These are phyloP conservation scores for Candida taoyuanica DNA, from an alignment of 805 yeast species.

Conservation along the genomic window DNA sequence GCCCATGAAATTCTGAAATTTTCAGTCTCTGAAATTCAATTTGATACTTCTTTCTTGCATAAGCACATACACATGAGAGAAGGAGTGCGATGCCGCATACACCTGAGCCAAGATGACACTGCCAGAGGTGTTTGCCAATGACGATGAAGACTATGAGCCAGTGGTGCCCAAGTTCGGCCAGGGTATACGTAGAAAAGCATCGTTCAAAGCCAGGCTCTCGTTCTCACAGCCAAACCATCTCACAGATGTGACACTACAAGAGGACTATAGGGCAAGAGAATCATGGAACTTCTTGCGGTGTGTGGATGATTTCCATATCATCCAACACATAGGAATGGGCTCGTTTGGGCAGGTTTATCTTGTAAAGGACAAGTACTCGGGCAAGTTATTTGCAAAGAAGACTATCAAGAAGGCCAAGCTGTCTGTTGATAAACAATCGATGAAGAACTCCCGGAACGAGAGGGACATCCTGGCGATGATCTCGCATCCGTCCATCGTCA, in stretches of 20 bases:
- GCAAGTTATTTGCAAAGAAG: constrained; percentile 76
- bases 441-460: constrained; percentile 76
- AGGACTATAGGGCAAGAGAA: constrained; percentile 14
- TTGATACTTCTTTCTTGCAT: too few species aligned
- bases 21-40: too few species aligned
- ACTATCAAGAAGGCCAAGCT: constrained; percentile 79
- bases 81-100: too few species aligned
- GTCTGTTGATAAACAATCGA: constrained; percentile 44
- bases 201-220: constrained; percentile 15
- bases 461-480: constrained; percentile 66
- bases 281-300: constrained; percentile 11
- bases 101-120: neutral
- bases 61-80: too few species aligned
- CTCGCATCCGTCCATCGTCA: constrained; percentile 78
- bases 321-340: constrained; percentile 77
- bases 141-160: too few species aligned
- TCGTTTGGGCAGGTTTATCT: constrained; percentile 85
- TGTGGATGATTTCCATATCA: constrained; percentile 57
- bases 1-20: too few species aligned
- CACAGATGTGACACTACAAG: constrained; percentile 9
- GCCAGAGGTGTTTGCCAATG: neutral
- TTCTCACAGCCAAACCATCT: constrained; percentile 15
- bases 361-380: constrained; percentile 58
- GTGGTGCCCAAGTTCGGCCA: too few species aligned
- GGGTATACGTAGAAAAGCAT: neutral